Evolutionary conservation across 169 alveolate genomes (phyloP), one percentile per base, ranked within the genome.

Genomic region (Plasmodium relictum): DNA sequence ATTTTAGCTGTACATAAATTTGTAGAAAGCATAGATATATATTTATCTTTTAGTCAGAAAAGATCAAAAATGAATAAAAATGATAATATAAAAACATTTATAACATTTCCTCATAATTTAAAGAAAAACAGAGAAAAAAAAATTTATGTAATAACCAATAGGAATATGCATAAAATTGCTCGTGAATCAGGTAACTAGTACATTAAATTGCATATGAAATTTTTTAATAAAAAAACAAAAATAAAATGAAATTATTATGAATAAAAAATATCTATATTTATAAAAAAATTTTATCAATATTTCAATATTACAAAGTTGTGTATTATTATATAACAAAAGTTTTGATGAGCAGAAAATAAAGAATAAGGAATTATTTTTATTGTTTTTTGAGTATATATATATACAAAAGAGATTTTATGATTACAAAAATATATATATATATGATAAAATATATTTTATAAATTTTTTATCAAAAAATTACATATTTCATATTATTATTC

Each of bases 71-170:
- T 83, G 91, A 83, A 61, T n/a, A 83, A 83, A 83, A 83, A 83
- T 69, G 91, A 83, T 56, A 83, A 83, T 31, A 68, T 83, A 68
- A 83, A 83, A 56, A 83, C 91, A 18, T 83, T 68, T 72, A 83
- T 83, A 41, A 83, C 91, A 12, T 83, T 83, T 54, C 91, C 91
- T 22, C 91, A 83, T 54, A 83, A 83, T 59, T 68, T 83, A 72
- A 83, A 83, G 50, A 83, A 83, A 69, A 66, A 83, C 26, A 83
- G 91, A 42, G 91, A 54, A 69, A 83, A 83, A 69, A 83, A 68
- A 62, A 45, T 83, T 18, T 83, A 83, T 41, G 91, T 83, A 10
- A 73, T 83, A 45, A 83, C 91, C 22, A 83, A 69, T 18, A 39
- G 45, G 39, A 50, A 66, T 2, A 42, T 83, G 16, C 65, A 83